phyloP scores from a whole-genome alignment of 2,329 filamentous ascomycete genomes.

The Diaporthe eres region DNA sequence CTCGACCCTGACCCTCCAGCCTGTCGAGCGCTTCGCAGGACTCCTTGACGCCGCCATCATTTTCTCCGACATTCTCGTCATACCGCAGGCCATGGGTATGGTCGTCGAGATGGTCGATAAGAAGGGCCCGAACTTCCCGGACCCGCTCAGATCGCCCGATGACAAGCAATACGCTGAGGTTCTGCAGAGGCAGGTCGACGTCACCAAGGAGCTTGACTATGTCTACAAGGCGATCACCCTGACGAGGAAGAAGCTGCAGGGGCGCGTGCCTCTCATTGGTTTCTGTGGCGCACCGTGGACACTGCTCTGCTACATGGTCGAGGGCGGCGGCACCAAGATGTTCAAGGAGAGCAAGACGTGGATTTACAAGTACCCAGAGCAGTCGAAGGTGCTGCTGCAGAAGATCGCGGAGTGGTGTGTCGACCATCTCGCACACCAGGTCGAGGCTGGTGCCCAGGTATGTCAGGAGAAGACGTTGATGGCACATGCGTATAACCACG shows the following conservation, averaged over 20 bases:
- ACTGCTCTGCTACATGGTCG: constrained; percentile 98
- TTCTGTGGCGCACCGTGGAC: constrained; percentile 99
- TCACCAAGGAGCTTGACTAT: constrained; percentile 87
- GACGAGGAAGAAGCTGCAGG: constrained; percentile 88
- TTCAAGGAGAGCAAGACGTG: constrained; percentile 96
- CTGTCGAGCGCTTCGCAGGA: constrained; percentile 90
- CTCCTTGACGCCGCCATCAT: constrained; percentile 98
- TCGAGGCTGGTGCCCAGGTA: constrained; percentile 92
- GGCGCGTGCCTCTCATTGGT: constrained; percentile 91
- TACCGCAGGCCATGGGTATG: constrained; percentile 99
- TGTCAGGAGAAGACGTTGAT: constrained; percentile 35
- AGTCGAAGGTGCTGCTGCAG: constrained; percentile 84
- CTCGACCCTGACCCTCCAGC: constrained; percentile 93
- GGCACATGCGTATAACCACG: too few relatives aligned
- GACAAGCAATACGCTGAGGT: constrained; percentile 88
- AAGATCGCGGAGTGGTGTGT: constrained; percentile 97
- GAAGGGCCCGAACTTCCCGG: constrained; percentile 91
- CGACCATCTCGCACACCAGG: constrained; percentile 92
- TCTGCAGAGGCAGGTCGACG: constrained; percentile 84
- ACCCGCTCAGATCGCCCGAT: constrained; percentile 82
- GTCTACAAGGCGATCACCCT: constrained; percentile 96
- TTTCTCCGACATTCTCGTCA: constrained; percentile 98
- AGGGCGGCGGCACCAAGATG: constrained; percentile 95
- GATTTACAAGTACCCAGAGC: constrained; percentile 90
- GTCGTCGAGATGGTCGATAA: constrained; percentile 98